Evolutionary conservation across 495 filamentous ascomycete genomes (phyloP), one percentile per base, ranked within the genome.

Genomic region (Elasticomyces elasticus): DNA sequence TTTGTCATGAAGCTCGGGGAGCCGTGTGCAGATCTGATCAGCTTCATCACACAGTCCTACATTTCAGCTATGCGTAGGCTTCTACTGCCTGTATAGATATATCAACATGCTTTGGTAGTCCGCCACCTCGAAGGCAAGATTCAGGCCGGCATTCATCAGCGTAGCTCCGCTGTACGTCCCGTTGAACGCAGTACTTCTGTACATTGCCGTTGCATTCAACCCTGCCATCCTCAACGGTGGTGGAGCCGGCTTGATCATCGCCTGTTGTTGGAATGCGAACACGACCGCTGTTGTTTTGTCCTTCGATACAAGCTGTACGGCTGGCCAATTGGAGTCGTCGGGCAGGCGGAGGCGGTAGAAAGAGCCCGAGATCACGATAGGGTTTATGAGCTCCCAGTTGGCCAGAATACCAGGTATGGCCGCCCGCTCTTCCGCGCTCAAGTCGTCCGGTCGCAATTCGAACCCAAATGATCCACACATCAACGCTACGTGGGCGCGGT

Each of bases 391-490:
- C 47, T 78, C 71, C 15, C 74, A 69, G 1, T 71, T 66, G 1
- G 61, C 66, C 45, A 79, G 72, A 0, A 79, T 65, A 0, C 55
- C 67, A 0, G 76, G 76, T 0, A 80, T 63, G 37, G 66, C 66
- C 11, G 67, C 71, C 44, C 63, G 66, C 7, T 79, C 76, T 1
- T 72, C 71, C 1, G 65, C 64, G 0, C 62, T 58, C 9, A 76
- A 65, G 1, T 66, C 66, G 1, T 63, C 67, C 5, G 76, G 76
- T 47, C 79, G 66, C 11, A 79, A 67, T 42, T 80, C 76, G 15
- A 80, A 64, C 1, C 77, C 76, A 41, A 77, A 80, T 0, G 75
- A 77, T 0, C 77, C 76, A 46, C 76, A 76, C 76, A 79, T 79
- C 62, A 78, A 76, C 4, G 77, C 77, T 2, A 79, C 76, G 25